Evolutionary conservation across 495 filamentous ascomycete genomes (phyloP), one percentile per base, ranked within the genome.

Genomic region (Penicillium antarcticum): DNA sequence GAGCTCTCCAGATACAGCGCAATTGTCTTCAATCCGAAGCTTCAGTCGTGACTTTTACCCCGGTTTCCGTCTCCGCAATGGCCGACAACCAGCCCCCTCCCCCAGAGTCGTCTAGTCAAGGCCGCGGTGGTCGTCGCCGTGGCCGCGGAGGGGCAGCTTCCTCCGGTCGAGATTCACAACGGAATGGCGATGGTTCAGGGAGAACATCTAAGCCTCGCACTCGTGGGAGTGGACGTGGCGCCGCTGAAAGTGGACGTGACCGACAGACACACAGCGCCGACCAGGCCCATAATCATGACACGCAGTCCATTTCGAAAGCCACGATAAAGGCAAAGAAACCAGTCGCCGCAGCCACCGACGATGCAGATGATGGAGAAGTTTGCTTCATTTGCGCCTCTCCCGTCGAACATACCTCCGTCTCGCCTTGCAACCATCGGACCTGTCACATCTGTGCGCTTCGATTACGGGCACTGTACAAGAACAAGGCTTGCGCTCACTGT

Each of bases 361-460:
- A 84, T 49, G 83, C 82, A 34, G 75, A 77, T 19, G 88, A 92
- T 53, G 82, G 78, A 8, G 89, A 95, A 43, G 78, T 96, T 48
- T 99, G 94, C 77, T 97, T 97, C 70, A 97, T 99, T 53, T 99
- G 94, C 67, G 91, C 95, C 19, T 92, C 88, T 35, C 80, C 82
- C 1, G 86, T 97, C 43, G 80, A 83, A 41, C 91, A 96, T 73
- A 85, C 85, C 45, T 86, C 90, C 3, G 80, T 97, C 40, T 83
- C 91, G 14, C 94, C 94, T 12, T 98, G 94, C 69, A 96, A 94
- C 65, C 95, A 98, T 71, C 79, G 85, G 16, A 96, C 91, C 9
- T 98, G 94, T 66, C 94, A 97, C 71, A 95, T 97, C 46, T 98
- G 94, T 65, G 84, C 91, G 3, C 70, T 99, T 56, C 79, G 95